Evolutionary conservation across 805 yeast genomes (phyloP).

Genomic region (Blastobotrys parvus): DNA sequence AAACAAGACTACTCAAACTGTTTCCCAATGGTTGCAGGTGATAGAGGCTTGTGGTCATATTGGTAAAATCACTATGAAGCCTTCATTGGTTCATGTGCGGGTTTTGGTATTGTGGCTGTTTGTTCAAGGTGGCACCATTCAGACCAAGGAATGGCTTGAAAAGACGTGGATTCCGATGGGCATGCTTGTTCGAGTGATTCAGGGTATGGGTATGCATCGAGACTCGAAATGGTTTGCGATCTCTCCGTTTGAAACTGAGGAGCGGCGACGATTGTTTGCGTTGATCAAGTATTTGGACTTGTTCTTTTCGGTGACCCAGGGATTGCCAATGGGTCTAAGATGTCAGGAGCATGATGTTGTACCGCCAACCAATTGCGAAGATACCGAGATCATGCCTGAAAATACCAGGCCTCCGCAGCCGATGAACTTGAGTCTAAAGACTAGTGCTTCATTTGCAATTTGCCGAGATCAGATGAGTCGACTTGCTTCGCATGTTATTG

Average conservation of each 20-base stretch:
- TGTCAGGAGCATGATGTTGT: constrained; percentile 22
- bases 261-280: constrained; percentile 24
- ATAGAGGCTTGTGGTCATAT: constrained; percentile 24
- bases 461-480: constrained; percentile 10
- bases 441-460: constrained; percentile 20
- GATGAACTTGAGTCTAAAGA: constrained; percentile 11
- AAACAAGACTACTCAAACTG: constrained; percentile 15
- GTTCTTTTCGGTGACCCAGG: constrained; percentile 22
- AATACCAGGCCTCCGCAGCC: constrained; percentile 13
- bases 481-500: constrained; percentile 5
- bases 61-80: constrained; percentile 24
- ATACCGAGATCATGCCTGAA: constrained; percentile 18
- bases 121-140: constrained; percentile 16
- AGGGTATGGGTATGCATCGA: constrained; percentile 30
- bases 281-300: constrained; percentile 19
- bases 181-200: constrained; percentile 23
- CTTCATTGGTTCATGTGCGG: constrained; percentile 23
- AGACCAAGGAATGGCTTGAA: constrained; percentile 18
- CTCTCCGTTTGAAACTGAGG: constrained; percentile 25
- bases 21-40: constrained; percentile 23
- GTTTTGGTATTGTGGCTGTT: constrained; percentile 25
- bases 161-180: constrained; percentile 25
- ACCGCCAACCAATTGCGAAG: constrained; percentile 21
- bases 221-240: constrained; percentile 28
- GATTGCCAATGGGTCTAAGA: constrained; percentile 24